phyloP scores from a whole-genome alignment of 495 filamentous ascomycete genomes.

The Podospora conica region DNA sequence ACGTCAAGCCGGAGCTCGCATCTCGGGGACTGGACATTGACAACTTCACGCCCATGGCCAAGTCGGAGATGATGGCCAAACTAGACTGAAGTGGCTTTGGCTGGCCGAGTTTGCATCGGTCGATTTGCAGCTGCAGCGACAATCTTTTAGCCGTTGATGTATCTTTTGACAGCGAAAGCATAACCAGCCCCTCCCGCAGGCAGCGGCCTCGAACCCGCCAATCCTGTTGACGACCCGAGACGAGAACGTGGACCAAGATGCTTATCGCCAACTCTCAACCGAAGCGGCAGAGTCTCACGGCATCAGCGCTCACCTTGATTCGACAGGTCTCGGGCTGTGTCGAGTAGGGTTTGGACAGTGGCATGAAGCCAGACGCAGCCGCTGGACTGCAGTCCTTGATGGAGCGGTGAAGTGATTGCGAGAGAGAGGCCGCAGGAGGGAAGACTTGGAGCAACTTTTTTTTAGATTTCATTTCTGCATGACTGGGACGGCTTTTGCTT shows the following conservation, averaged over 20 bases:
- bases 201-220: constrained; percentile 22
- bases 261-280: constrained; percentile 7
- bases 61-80: constrained; percentile 95
- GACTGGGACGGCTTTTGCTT: constrained; percentile 37
- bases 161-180: constrained; percentile 25
- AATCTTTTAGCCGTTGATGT: constrained; percentile 20
- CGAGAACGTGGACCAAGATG: constrained; percentile 18
- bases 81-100: constrained; percentile 64
- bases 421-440: constrained; percentile 20
- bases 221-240: constrained; percentile 25
- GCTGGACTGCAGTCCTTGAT: constrained; percentile 13
- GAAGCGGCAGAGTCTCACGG: neutral
- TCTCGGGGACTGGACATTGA: constrained; percentile 84
- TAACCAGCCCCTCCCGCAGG: constrained; percentile 19
- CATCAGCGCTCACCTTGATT: neutral
- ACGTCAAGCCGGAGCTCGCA: constrained; percentile 67
- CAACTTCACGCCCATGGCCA: constrained; percentile 82
- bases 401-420: neutral
- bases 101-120: constrained; percentile 11
- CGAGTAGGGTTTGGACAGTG: constrained; percentile 7
- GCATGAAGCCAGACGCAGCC: constrained; percentile 5
- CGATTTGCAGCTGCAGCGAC: constrained; percentile 15
- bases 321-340: constrained; percentile 16
- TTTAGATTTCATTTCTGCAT: constrained; percentile 47
- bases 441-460: constrained; percentile 21